A percentile compares a stretch with the other conserved stretches of the same genome.
Conservation (phyloP, 495 filamentous ascomycete genomes). For the Diplogelasinospora grovesii region DNA sequence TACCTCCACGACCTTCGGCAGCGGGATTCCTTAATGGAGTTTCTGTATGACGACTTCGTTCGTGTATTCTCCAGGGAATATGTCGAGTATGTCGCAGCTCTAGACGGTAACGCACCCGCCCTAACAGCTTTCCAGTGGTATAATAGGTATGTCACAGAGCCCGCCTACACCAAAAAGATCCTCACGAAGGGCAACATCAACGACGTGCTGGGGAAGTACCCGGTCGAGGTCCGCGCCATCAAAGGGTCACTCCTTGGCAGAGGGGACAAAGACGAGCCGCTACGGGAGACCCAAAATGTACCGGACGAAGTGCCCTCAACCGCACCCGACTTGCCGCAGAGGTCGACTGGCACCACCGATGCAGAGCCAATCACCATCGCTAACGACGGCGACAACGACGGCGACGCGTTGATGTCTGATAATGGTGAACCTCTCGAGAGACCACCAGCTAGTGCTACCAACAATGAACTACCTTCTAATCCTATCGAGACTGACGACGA, state of each 20-base stretch:
- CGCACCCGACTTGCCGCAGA: not conserved
- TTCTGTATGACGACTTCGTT: conserved; percentile 65
- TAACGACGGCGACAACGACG: too few relatives aligned
- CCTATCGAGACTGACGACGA: too few relatives aligned
- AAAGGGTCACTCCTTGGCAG: not conserved
- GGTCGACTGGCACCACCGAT: not conserved
- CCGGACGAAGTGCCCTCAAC: not conserved
- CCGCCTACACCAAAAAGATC: conserved; percentile 28
- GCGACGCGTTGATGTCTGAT: too few relatives aligned
- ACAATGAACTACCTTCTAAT: too few relatives aligned
- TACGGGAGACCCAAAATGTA: not conserved
- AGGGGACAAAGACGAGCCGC: not conserved
- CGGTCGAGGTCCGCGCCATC: conserved; percentile 10
- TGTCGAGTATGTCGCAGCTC: conserved; percentile 28
- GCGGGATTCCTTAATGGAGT: conserved; percentile 33
- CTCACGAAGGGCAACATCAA: conserved; percentile 34
- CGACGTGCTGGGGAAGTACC: conserved; percentile 13
- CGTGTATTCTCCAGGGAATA: conserved; percentile 40
- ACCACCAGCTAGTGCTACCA: too few relatives aligned
- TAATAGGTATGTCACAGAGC: conserved; percentile 33
- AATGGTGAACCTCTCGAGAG: too few relatives aligned
- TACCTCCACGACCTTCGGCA: conserved; percentile 45
- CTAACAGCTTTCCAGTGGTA: conserved; percentile 39
- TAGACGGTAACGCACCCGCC: conserved; percentile 10
- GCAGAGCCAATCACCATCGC: conserved; percentile 1